Evolutionary conservation across 192 early-diverging fungal species (phyloP).

Genomic region (Lobulomyces angularis): DNA sequence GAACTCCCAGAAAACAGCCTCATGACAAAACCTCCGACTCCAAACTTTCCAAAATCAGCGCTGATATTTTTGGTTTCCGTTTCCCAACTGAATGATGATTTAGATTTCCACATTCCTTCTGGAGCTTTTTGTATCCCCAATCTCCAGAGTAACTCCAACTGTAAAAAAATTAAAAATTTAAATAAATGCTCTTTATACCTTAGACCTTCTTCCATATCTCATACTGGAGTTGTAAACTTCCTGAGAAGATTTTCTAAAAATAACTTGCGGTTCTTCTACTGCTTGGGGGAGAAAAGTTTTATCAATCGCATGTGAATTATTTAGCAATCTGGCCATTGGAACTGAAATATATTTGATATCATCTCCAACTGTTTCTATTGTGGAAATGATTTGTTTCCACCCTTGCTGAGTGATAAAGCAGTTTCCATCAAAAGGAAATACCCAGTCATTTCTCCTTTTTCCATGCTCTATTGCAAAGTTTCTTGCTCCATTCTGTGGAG

Average conservation of each 20-base stretch:
- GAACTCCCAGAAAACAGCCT: no score
- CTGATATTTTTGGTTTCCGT: no score
- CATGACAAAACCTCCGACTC: no score
- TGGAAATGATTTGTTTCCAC: conserved; percentile 37
- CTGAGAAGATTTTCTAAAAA: conserved; percentile 40
- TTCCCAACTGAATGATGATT: no score
- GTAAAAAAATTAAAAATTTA: background rate
- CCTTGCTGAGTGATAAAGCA: conserved; percentile 41
- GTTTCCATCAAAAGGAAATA: conserved; percentile 54
- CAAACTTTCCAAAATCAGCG: no score
- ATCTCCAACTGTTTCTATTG: conserved; percentile 29
- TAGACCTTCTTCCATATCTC: conserved; percentile 52
- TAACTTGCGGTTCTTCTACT: conserved; percentile 49
- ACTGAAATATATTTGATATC: conserved; percentile 45
- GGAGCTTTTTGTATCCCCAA: no score
- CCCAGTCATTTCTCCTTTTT: conserved; percentile 36
- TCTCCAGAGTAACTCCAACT: no score
- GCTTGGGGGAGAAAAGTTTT: conserved; percentile 35
- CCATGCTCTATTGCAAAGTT: conserved; percentile 43
- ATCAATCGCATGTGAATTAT: conserved; percentile 38
- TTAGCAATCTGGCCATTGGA: conserved; percentile 45
- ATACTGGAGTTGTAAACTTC: conserved; percentile 45
- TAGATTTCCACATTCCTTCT: no score
- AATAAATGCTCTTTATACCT: conserved; percentile 23
- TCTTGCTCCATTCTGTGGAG: conserved; percentile 44